A percentile compares a stretch with the other conserved stretches of the same genome.
These are phyloP conservation scores for Boletus smithii DNA, from an alignment of 1,284 basidiomycete genomes.

Conservation along the genomic window DNA sequence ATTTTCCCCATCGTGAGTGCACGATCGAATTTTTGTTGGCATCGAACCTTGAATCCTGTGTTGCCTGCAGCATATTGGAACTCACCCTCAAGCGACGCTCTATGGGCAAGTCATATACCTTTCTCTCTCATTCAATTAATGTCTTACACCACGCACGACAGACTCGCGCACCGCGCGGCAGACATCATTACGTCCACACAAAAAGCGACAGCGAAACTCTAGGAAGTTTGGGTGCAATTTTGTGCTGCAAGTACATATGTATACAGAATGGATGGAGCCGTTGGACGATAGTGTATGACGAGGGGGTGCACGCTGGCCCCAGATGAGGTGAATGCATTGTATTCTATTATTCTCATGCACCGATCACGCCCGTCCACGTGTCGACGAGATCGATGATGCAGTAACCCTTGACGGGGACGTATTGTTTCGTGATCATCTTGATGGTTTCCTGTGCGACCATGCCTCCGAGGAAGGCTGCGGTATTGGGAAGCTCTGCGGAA, in stretches of 20 bases:
- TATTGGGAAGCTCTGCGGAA: conserved; percentile 86
- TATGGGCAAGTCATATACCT: conserved; percentile 8
- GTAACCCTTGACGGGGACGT: conserved; percentile 86
- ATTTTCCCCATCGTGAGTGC: conserved; percentile 18
- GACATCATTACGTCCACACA: conserved; percentile 17
- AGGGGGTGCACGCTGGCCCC: too few species aligned
- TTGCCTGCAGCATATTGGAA: conserved; percentile 10
- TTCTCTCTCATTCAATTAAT: not conserved
- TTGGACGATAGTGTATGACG: too few species aligned
- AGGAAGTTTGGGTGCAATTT: too few species aligned
- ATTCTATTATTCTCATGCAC: conserved; percentile 12
- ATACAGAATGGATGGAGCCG: not conserved
- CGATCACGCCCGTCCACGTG: conserved; percentile 65
- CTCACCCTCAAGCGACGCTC: conserved; percentile 19
- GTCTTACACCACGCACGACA: not conserved
- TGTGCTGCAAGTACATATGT: not conserved
- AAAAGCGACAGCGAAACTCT: not conserved
- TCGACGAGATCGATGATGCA: conserved; percentile 87
- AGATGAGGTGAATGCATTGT: not conserved
- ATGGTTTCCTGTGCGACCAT: conserved; percentile 96
- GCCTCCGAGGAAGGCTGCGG: conserved; percentile 90
- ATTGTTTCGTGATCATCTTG: conserved; percentile 96
- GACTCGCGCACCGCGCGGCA: conserved; percentile 12
- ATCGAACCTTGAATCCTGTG: too few species aligned
- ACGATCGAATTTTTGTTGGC: too few species aligned